Base-by-base conservation (phyloP, 495 filamentous ascomycete species). In the Chaetomium tenue region DNA sequence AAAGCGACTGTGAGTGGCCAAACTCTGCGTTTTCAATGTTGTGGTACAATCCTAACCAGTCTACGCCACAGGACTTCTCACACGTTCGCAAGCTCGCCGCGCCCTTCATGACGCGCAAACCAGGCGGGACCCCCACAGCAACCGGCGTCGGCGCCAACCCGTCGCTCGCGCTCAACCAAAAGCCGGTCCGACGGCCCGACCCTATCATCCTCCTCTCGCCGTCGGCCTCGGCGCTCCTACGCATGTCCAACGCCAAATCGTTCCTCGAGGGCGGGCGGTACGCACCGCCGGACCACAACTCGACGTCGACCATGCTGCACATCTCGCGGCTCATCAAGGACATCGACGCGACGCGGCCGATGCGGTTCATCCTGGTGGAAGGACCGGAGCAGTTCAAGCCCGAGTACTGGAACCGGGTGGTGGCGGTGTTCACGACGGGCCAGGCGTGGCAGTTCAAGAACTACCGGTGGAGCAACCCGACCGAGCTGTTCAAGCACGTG, bases 371-470 rank as follows among this genome's bases (percentile, higher is more conserved):
- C 70, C 86, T 99, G 25, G 93, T 97, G 58, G 94, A 99, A 73
- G 87, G 86, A 15, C 88, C 91, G 0, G 88, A 94, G 70, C 88
- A 95, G 76, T 99, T 99, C 82, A 94, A 94, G 75, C 94, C 94
- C 1, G 93, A 98, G 72, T 97, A 98, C 79, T 99, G 94, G 94
- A 86, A 88, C 63, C 88, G 95, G 22, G 90, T 99, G 12, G 94
- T 98, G 11, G 95, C 91, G 11, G 92, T 99, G 52, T 99, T 99
- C 77, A 99, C 94, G 0, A 99, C 94, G 11, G 94, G 94, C 25
- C 94, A 99, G 76, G 88, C 89, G 13, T 99, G 94, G 94, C 94
- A 99, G 76, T 99, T 98, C 79, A 96, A 96, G 78, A 89, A 87
- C 53, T 99, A 98, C 83, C 95, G 94, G 78, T 98, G 94, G 93